Evolutionary conservation across 441 rosid genomes (phyloP), one percentile per base, ranked within the genome.

Genomic region (Bocquillonia castaneifolia): DNA sequence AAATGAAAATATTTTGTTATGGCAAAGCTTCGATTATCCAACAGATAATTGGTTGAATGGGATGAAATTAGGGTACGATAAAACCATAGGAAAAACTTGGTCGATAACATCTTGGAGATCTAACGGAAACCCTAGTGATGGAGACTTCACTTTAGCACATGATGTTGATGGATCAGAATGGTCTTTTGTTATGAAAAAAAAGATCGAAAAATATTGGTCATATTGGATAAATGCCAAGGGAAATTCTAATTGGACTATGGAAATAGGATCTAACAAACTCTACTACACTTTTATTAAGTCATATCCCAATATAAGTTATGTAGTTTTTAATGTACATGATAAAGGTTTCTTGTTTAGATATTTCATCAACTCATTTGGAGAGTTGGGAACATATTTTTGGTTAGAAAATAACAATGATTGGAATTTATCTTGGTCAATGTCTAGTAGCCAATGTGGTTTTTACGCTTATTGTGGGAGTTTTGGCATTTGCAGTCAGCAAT

Each of bases 11-110:
- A 12, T 22, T 7, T 32, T 25, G 1, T 42, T 62, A 15, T 62
- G 66, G 66, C n/a, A 62, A 10, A 62, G 66, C 47, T 62, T 62
- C 17, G 66, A 62, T 10, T 42, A 42, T 42, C 66, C 66, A 1
- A 42, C 66, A 15, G 64, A 60, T 39, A 60, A 25, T 9, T 0
- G 22, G 5, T 13, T 60, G 45, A 10, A 10, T 12, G 64, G 51
- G 1, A 60, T 60, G 64, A 60, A 60, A 18, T 40, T 36, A 5
- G 64, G 50, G 0, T 39, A 39, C 6, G 50, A 60, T 40, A 12
- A 25, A 13, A 4, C 12, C 15, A 22, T 5, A 12, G 50, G 64
- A 39, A 39, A 60, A 10, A 0, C 2, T 13, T 60, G 64, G 64
- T 45, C 45, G 12, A 0, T 40, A 0, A 60, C 17, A 7, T 40